Conservation (phyloP, 192 early-diverging fungal genomes). For the Spizellomyces sp. region DNA sequence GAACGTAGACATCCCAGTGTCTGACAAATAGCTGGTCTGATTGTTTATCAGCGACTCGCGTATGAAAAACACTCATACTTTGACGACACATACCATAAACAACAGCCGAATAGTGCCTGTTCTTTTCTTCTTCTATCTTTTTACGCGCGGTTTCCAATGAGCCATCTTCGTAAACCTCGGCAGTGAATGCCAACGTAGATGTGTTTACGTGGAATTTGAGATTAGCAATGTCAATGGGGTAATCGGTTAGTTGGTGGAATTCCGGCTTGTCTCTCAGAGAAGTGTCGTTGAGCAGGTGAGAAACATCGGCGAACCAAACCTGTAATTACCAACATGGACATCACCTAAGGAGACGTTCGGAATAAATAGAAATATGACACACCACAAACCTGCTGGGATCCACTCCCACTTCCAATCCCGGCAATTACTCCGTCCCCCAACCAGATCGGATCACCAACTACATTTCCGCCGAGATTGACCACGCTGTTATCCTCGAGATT, state of each 20-base stretch:
- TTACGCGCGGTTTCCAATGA: constrained; percentile 58
- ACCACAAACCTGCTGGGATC: background rate
- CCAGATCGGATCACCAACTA: constrained; percentile 45
- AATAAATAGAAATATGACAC: background rate
- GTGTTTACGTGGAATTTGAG: constrained; percentile 58
- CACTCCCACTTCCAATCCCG: constrained; percentile 23
- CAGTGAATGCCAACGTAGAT: constrained; percentile 64
- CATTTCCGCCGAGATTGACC: constrained; percentile 43
- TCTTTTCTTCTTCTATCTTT: constrained; percentile 44
- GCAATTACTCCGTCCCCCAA: constrained; percentile 53
- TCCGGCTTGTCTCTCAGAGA: constrained; percentile 2
- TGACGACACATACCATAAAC: constrained; percentile 43
- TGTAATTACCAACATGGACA: background rate
- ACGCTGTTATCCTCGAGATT: constrained; percentile 54
- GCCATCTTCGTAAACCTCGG: constrained; percentile 64
- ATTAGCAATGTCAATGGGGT: constrained; percentile 57
- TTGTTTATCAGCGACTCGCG: background rate
- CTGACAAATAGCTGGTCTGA: constrained; percentile 73
- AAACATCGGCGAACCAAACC: constrained; percentile 42
- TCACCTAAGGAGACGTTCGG: background rate
- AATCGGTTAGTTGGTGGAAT: constrained; percentile 53
- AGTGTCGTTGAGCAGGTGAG: constrained; percentile 37
- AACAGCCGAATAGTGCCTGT: constrained; percentile 60
- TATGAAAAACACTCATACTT: background rate
- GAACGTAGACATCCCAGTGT: constrained; percentile 70